phyloP scores from a whole-genome alignment of 1,284 basidiomycete species.

The Microbotryum violaceum region DNA sequence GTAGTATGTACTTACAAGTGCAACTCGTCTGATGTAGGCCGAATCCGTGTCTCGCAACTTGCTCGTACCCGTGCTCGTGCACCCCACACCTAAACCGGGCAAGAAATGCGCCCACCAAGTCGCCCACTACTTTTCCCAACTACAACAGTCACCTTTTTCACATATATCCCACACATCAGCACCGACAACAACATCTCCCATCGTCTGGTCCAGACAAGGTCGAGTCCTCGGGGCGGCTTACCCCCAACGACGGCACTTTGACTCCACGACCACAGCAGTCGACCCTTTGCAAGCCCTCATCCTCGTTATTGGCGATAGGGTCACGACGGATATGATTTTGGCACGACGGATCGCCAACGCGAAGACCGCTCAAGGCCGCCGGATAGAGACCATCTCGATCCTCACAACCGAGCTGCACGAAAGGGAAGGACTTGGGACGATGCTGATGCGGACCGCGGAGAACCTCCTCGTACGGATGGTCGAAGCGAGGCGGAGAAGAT shows the following conservation, averaged over 20 bases:
- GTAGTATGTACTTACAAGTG: not conserved
- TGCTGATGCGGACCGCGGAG: constrained; percentile 37
- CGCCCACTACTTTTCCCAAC: constrained; percentile 51
- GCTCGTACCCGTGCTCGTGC: constrained; percentile 71
- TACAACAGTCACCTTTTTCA: constrained; percentile 14
- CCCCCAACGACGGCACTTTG: constrained; percentile 47
- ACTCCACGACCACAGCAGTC: constrained; percentile 44
- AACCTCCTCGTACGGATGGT: constrained; percentile 23
- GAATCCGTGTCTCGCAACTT: constrained; percentile 75
- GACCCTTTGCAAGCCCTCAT: constrained; percentile 50
- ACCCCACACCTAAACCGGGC: constrained; percentile 66
- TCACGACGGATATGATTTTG: constrained; percentile 84
- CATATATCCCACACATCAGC: not conserved
- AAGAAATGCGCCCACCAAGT: constrained; percentile 56
- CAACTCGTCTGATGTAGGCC: constrained; percentile 48
- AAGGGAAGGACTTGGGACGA: constrained; percentile 37
- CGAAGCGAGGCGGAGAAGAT: constrained; percentile 5
- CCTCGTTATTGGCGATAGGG: constrained; percentile 76
- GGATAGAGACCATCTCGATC: constrained; percentile 33
- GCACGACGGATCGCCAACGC: constrained; percentile 54
- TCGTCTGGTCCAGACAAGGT: constrained; percentile 15
- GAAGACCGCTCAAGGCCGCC: not conserved
- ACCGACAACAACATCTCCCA: not conserved
- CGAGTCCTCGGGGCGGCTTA: not conserved
- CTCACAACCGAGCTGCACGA: constrained; percentile 40